These are phyloP conservation scores for Diplocarpon rosae DNA, from an alignment of 2,329 filamentous ascomycete species.

Conservation along the genomic window DNA sequence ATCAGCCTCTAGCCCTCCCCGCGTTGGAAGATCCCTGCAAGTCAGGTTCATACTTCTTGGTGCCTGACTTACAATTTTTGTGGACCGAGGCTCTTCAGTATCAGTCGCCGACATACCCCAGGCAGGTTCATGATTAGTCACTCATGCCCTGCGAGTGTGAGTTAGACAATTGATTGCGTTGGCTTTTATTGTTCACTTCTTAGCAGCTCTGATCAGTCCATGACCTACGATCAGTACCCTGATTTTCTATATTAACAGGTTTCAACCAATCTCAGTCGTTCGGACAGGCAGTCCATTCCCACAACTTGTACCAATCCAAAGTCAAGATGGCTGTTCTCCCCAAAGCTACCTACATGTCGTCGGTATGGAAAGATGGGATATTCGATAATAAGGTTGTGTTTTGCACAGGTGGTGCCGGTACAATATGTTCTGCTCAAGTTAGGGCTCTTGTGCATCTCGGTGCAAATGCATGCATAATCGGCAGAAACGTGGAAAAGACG, in stretches of 20 bases:
- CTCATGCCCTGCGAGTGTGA: too few species aligned
- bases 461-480: slow-evolving; percentile 87
- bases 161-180: too few species aligned
- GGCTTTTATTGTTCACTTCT: too few species aligned
- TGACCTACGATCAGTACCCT: too few species aligned
- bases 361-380: slow-evolving; percentile 77
- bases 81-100: slow-evolving; percentile 2
- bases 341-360: slow-evolving; percentile 66
- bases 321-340: slow-evolving; percentile 33
- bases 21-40: neutral
- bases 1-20: slow-evolving; percentile 1
- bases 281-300: neutral
- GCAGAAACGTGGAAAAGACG: slow-evolving; percentile 82
- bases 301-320: neutral
- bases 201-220: neutral
- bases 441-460: slow-evolving; percentile 83
- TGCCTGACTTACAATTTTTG: slow-evolving; percentile 4
- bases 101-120: neutral
- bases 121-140: neutral
- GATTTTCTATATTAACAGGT: neutral
- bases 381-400: slow-evolving; percentile 87
- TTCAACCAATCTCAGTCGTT: slow-evolving; percentile 3
- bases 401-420: slow-evolving; percentile 82
- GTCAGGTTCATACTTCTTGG: slow-evolving; percentile 3
- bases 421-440: slow-evolving; percentile 90